Percentiles rank a stretch among this genome's conserved stretches.
Conservation (phyloP, 352 stramenopile genomes). For the Pythium folliculosum region DNA sequence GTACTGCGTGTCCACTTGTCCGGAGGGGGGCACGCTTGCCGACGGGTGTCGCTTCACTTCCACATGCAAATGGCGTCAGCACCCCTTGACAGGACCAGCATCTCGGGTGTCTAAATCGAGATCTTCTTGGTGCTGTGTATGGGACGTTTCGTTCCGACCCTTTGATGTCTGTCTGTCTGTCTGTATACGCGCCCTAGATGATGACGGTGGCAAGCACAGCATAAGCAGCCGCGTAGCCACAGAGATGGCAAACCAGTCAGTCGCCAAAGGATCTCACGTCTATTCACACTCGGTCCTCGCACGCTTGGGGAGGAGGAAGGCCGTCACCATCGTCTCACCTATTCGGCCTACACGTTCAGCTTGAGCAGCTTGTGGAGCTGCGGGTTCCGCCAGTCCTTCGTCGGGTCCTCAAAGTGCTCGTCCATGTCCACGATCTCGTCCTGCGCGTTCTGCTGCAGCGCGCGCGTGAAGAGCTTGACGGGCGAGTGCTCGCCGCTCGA, state of each 20-base stretch:
- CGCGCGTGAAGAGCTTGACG: constrained; percentile 46
- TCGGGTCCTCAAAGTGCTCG: constrained; percentile 71
- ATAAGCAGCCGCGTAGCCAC: no score
- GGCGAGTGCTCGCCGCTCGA: constrained; percentile 35
- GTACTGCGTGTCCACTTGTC: not conserved
- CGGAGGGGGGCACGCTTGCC: not conserved
- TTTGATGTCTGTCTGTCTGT: not conserved
- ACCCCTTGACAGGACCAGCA: not conserved
- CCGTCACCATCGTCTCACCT: no score
- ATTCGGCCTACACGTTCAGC: constrained; percentile 74
- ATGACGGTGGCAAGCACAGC: not conserved
- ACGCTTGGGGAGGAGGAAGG: no score
- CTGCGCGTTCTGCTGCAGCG: constrained; percentile 51
- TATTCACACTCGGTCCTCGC: not conserved
- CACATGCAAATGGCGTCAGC: not conserved
- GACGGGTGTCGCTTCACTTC: not conserved
- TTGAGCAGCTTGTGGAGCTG: constrained; percentile 68
- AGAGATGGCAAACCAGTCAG: no score
- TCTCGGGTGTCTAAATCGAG: constrained; percentile 16
- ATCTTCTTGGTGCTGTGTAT: not conserved
- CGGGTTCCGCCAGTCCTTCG: constrained; percentile 78
- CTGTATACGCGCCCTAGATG: not conserved
- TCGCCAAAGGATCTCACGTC: constrained; percentile 8
- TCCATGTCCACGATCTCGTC: constrained; percentile 70
- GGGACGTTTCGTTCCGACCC: constrained; percentile 15